Percentiles rank a stretch among this genome's conserved stretches.
These are phyloP conservation scores for Backusella parvicylindrica DNA, from an alignment of 192 early-diverging fungal species.

Conservation along the genomic window DNA sequence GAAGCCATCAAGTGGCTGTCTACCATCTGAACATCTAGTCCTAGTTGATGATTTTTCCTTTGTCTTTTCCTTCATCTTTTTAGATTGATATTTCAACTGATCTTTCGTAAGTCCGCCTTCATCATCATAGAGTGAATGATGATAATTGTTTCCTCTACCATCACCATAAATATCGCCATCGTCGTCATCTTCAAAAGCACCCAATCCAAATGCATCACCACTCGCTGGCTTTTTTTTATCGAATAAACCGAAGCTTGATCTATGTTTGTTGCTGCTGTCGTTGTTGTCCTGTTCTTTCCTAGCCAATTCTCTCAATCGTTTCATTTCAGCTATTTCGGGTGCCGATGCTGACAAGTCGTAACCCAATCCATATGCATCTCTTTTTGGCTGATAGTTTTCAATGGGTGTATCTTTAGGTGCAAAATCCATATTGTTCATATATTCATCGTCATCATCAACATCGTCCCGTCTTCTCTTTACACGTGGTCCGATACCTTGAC, in stretches of 20 bases:
- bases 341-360: conserved; percentile 65
- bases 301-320: conserved; percentile 35
- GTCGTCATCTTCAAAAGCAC: conserved; percentile 70
- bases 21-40: conserved; percentile 15
- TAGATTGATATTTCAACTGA: not conserved
- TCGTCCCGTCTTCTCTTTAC: conserved; percentile 31
- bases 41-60: conserved; percentile 12
- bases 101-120: conserved; percentile 8
- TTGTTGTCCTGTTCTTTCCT: not conserved
- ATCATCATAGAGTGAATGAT: conserved; percentile 27
- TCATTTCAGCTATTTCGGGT: conserved; percentile 50
- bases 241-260: conserved; percentile 63
- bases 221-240: conserved; percentile 48
- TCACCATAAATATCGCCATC: conserved; percentile 41
- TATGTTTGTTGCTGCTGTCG: not conserved
- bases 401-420: conserved; percentile 64
- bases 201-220: conserved; percentile 49
- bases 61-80: conserved; percentile 34
- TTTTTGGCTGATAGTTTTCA: conserved; percentile 46
- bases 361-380: conserved; percentile 61
- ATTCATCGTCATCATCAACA: conserved; percentile 31
- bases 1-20: conserved; percentile 23
- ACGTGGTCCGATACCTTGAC: conserved; percentile 81
- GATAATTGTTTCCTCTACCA: not conserved
- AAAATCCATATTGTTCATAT: conserved; percentile 52